These are phyloP conservation scores for Boehmeria nivea DNA, from an alignment of 306 rosid species.

Conservation along the genomic window DNA sequence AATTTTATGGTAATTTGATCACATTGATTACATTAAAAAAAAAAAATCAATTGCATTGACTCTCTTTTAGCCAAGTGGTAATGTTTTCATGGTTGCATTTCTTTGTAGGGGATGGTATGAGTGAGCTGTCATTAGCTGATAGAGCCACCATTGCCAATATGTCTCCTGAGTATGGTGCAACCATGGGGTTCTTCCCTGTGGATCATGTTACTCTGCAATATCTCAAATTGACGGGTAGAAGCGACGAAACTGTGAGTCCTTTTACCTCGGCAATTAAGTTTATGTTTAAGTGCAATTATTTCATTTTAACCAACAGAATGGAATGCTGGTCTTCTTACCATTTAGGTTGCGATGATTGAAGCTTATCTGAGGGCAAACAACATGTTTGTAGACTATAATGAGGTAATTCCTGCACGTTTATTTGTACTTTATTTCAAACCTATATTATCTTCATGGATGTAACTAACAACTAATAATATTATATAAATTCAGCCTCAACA, in stretches of 20 bases:
- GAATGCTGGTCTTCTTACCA: slow-evolving; percentile 18
- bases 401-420: slow-evolving; percentile 49
- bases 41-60: neutral
- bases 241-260: slow-evolving; percentile 78
- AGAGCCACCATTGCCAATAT: slow-evolving; percentile 98
- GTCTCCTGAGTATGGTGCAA: slow-evolving; percentile 99
- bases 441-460: too few species aligned
- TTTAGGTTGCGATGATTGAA: slow-evolving; percentile 86
- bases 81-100: slow-evolving; percentile 22
- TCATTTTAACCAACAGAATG: neutral
- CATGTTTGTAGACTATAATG: slow-evolving; percentile 85
- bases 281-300: neutral
- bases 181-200: slow-evolving; percentile 98
- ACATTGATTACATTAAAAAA: neutral
- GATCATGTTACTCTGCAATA: slow-evolving; percentile 92
- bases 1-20: slow-evolving; percentile 65
- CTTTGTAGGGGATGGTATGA: slow-evolving; percentile 85
- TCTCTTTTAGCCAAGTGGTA: neutral
- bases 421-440: too few species aligned
- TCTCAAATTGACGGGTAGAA: slow-evolving; percentile 90
- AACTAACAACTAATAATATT: slow-evolving; percentile 9
- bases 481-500: slow-evolving; percentile 60
- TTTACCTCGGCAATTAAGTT: slow-evolving; percentile 1
- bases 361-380: slow-evolving; percentile 90
- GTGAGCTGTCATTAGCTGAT: slow-evolving; percentile 83